A percentile compares a stretch with the other conserved stretches of the same genome.
These are phyloP conservation scores for Claviceps cyperi DNA, from an alignment of 2,329 filamentous ascomycete species.

Conservation along the genomic window DNA sequence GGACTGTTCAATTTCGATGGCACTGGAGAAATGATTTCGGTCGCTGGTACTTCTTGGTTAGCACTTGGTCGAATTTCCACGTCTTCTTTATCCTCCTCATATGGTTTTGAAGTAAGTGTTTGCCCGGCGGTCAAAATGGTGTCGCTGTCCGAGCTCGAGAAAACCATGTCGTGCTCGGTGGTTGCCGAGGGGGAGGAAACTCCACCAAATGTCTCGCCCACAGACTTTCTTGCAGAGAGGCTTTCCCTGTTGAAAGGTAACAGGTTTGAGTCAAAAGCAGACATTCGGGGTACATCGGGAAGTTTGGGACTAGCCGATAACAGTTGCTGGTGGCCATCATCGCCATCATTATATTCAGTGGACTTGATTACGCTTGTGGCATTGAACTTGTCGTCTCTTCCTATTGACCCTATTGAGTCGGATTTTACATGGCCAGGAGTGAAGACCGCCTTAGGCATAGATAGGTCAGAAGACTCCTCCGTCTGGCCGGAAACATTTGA, in stretches of 20 bases:
- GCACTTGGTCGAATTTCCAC: not conserved
- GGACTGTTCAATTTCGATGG: not conserved
- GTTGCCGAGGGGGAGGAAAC: not conserved
- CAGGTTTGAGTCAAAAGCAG: slow-evolving; percentile 44
- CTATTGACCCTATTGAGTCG: slow-evolving; percentile 1
- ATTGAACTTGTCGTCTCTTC: not conserved
- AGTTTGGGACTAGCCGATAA: slow-evolving; percentile 42
- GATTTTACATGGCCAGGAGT: not conserved
- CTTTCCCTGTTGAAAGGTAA: slow-evolving; percentile 23
- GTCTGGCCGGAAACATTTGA: slow-evolving; percentile 64
- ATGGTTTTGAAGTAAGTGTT: not conserved
- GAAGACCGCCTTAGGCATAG: slow-evolving; percentile 36
- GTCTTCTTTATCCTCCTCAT: not conserved
- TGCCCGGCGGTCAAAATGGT: not conserved
- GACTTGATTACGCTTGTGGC: not conserved
- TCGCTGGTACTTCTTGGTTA: not conserved
- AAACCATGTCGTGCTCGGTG: not conserved
- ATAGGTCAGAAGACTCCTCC: slow-evolving; percentile 47
- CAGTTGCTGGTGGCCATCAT: slow-evolving; percentile 7
- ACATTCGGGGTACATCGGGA: slow-evolving; percentile 43
- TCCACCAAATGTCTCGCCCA: not conserved
- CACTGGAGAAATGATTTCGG: not conserved
- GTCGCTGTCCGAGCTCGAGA: not conserved
- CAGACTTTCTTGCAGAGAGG: not conserved
- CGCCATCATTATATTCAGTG: not conserved